These are phyloP conservation scores for Ramularia collo-cygni DNA, from an alignment of 2,329 filamentous ascomycete species.

Conservation along the genomic window DNA sequence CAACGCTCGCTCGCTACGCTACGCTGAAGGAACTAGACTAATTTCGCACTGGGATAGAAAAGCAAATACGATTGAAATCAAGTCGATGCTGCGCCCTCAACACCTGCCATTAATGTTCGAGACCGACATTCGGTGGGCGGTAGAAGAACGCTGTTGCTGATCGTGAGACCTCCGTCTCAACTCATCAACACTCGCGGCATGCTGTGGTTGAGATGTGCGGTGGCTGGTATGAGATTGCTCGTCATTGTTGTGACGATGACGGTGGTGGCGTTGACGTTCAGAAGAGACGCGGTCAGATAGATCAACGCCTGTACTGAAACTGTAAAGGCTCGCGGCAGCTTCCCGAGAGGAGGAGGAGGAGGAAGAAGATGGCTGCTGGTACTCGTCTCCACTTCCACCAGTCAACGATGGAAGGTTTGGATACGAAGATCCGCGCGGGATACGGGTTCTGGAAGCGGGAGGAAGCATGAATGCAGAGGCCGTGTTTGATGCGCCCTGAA, in stretches of 20 bases:
- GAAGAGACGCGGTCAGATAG: constrained; percentile 8
- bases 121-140: constrained; percentile 23
- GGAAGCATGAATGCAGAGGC: constrained; percentile 16
- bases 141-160: constrained; percentile 17
- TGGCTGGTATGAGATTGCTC: constrained; percentile 10
- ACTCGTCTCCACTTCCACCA: constrained; percentile 6
- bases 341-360: constrained; percentile 6
- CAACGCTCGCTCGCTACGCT: too few relatives aligned
- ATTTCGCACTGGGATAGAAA: too few relatives aligned
- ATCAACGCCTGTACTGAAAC: constrained; percentile 23
- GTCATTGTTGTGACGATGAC: constrained; percentile 7
- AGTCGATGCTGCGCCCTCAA: too few relatives aligned
- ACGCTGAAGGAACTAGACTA: too few relatives aligned
- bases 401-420: constrained; percentile 10
- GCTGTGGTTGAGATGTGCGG: constrained; percentile 22
- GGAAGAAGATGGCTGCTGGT: constrained; percentile 14
- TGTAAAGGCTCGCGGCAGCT: constrained; percentile 22
- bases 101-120: constrained; percentile 22
- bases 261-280: constrained; percentile 8
- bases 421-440: constrained; percentile 5
- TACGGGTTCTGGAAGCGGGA: constrained; percentile 13
- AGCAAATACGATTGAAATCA: too few relatives aligned
- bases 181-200: constrained; percentile 20
- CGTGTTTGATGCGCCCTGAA: constrained; percentile 14
- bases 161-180: constrained; percentile 21